Percentiles rank a stretch among this genome's conserved stretches.
Evolutionary conservation across 1,284 basidiomycete genomes (phyloP).

Genomic region (Dichomitus squalens): DNA sequence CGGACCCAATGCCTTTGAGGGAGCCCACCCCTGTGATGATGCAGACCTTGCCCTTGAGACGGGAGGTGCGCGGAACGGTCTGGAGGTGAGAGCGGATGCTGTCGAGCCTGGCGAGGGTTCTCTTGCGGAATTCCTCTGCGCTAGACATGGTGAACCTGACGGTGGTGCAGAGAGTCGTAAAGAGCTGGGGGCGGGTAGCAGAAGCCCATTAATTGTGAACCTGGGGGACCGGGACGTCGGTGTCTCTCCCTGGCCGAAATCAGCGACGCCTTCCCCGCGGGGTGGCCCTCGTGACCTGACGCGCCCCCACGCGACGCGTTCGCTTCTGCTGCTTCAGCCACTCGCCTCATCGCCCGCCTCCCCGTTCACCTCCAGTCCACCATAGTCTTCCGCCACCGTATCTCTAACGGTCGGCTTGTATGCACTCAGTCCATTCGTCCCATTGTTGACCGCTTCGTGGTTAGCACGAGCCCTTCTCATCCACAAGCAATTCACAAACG

Average conservation of each 20-base stretch:
- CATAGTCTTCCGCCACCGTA: no score
- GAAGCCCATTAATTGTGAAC: neutral
- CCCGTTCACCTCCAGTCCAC: no score
- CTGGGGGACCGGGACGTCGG: neutral
- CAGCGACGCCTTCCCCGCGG: no score
- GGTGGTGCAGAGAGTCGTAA: neutral
- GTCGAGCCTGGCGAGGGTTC: slow-evolving; percentile 64
- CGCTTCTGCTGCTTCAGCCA: no score
- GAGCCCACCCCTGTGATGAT: slow-evolving; percentile 89
- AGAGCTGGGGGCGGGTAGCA: neutral
- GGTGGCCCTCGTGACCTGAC: no score
- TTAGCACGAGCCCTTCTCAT: neutral
- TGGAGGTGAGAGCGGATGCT: slow-evolving; percentile 74
- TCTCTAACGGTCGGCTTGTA: no score
- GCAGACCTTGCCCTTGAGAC: slow-evolving; percentile 83
- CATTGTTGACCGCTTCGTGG: neutral
- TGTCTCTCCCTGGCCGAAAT: no score
- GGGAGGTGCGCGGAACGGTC: slow-evolving; percentile 52
- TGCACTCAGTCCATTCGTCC: no score
- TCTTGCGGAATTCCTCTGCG: slow-evolving; percentile 51
- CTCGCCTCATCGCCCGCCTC: no score
- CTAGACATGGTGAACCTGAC: slow-evolving; percentile 10
- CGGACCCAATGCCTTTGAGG: slow-evolving; percentile 83
- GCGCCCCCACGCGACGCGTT: no score
- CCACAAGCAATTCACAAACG: neutral